Percentiles rank a stretch among this genome's conserved stretches.
Conservation (phyloP, 805 yeast species). For the Tetrapisispora iriomotensis region DNA sequence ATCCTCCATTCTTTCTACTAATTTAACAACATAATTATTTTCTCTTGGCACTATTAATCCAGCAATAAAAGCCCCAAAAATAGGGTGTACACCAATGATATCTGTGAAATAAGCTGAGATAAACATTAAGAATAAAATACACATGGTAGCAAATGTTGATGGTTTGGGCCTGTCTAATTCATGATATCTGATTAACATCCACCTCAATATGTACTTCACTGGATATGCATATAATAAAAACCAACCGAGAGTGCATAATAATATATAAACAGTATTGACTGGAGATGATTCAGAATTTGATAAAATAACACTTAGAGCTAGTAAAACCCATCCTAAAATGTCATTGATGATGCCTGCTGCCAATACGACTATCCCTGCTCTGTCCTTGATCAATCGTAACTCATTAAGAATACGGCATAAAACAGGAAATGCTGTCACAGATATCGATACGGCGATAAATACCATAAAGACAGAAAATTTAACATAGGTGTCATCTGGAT, state of each 20-base stretch:
- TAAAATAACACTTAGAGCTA: conserved; percentile 66
- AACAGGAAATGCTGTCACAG: conserved; percentile 82
- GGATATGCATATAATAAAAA: conserved; percentile 50
- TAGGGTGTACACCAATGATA: conserved; percentile 78
- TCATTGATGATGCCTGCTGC: conserved; percentile 81
- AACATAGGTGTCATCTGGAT: conserved; percentile 27
- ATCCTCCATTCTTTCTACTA: conserved; percentile 71
- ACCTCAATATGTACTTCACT: conserved; percentile 39
- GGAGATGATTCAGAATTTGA: conserved; percentile 60
- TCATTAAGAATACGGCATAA: conserved; percentile 71
- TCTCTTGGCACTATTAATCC: conserved; percentile 73
- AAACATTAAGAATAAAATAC: conserved; percentile 47
- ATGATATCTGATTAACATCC: conserved; percentile 39
- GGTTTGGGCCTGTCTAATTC: conserved; percentile 53
- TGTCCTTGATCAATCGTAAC: conserved; percentile 55
- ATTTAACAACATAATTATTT: conserved; percentile 55
- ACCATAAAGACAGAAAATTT: conserved; percentile 69
- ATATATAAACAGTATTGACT: conserved; percentile 57
- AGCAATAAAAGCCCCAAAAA: conserved; percentile 74
- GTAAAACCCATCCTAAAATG: conserved; percentile 69
- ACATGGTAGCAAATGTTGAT: conserved; percentile 48
- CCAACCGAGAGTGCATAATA: conserved; percentile 62
- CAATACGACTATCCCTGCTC: conserved; percentile 63
- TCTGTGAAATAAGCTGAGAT: conserved; percentile 70
- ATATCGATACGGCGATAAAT: conserved; percentile 72